Base-by-base conservation (phyloP, 2,329 filamentous ascomycete genomes). In the Trichoderma sp. region DNA sequence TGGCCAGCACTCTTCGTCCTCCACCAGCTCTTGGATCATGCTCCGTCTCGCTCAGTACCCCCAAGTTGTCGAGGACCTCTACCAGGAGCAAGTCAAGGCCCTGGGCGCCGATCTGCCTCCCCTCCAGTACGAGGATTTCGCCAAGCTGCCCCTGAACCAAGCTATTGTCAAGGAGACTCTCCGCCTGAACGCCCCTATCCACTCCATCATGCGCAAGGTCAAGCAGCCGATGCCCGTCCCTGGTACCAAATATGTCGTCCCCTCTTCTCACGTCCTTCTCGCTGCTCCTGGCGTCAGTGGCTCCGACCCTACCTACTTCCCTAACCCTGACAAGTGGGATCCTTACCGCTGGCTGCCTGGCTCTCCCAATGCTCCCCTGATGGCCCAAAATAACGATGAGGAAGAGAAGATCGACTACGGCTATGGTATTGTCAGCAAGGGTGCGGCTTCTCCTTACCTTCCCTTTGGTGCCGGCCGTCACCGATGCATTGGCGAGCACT, bases 401-500 rank as follows among this genome's bases (percentile, higher is more conserved):
- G 90, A 93, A 81, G 93, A 93, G 86, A 95, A 94, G 86, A 90
- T 96, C 77, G 96, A 98, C 83, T 98, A 98, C 83, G 96, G 96
- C 41, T 98, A 97, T 84, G 96, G 96, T 77, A 88, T 97, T 68
- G 93, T 98, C 79, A 95, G 91, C 88, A 98, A 98, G 88, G 96
- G 96, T 74, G 93, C 94, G 16, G 91, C 91, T 76, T 97, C 94
- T 71, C 95, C 96, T 0, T 98, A 98, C 84, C 90, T 98, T 65
- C 96, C 96, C 2, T 98, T 98, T 82, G 96, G 96, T 75, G 96
- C 95, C 35, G 96, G 96, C 59, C 89, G 96, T 79, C 96, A 98
- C 85, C 90, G 96, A 79, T 98, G 96, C 85, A 98, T 98, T 82
- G 96, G 96, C 78, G 96, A 98, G 88, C 95, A 98, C 82, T 98